Base-by-base conservation (phyloP, 129 eudicot species). In the Rutidosis leptorrhynchoides region DNA sequence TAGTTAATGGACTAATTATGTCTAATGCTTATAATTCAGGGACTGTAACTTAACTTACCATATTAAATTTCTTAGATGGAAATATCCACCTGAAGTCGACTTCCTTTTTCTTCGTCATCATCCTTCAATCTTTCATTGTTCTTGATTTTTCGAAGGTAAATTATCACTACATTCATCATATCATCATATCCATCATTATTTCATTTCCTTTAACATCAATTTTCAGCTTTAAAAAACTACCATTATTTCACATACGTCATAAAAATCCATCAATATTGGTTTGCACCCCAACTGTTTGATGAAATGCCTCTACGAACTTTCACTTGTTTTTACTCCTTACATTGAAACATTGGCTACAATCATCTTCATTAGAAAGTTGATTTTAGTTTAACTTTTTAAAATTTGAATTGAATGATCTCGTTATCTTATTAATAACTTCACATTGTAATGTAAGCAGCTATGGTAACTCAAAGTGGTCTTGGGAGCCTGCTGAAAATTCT, bases 401-500 rank as follows among this genome's bases (percentile, higher is more conserved):
- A 37, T 11, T 37, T 37, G 2, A 10, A 16, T 37, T 11, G 12
- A 37, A 11, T 37, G 45, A 37, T 9, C 37, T 51, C 32, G 33
- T 54, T n/a, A n/a, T n/a, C n/a, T n/a, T n/a, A n/a, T n/a, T n/a
- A n/a, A n/a, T 57, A 74, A 28, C 37, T 45, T 30, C 29, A 49
- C 42, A 49, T 62, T 62, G 30, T 30, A 59, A 48, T 12, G 43
- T 51, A 74, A 65, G 71, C 62, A 62, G 79, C 73, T 33, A 64
- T 70, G 68, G 76, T 37, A 75, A 64, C 70, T 67, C 74, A 49
- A 78, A 67, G 62, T 45, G 65, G 77, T 70, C 74, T 76, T 12
- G 82, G 70, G 29, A 74, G 83, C 61, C 74, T 92, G 68, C 84
- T 88, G 64, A 83, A 82, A 73, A 62, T 66, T 73, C 84, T 92